Evolutionary conservation across 2,329 filamentous ascomycete genomes (phyloP).

Genomic region (Colletotrichum graminicola): DNA sequence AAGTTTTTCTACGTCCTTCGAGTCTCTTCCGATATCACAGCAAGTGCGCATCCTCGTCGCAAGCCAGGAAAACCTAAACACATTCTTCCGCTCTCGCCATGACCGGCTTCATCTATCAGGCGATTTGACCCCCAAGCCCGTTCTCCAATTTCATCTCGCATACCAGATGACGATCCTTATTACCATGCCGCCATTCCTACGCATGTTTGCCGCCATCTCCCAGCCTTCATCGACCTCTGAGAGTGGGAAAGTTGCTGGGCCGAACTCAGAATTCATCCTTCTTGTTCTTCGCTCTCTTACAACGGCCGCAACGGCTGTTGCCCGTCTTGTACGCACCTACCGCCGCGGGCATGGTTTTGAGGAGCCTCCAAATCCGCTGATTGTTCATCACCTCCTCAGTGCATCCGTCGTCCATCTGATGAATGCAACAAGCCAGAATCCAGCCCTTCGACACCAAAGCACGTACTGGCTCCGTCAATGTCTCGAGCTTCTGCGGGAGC

Average conservation of each 20-base stretch:
- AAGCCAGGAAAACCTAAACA: conserved; percentile 41
- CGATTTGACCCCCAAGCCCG: conserved; percentile 34
- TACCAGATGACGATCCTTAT: conserved; percentile 43
- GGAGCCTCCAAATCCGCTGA: conserved; percentile 37
- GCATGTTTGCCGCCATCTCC: conserved; percentile 38
- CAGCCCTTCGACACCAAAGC: conserved; percentile 38
- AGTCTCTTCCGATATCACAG: conserved; percentile 40
- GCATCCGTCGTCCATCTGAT: conserved; percentile 42
- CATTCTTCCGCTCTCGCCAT: conserved; percentile 39
- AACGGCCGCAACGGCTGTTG: conserved; percentile 35
- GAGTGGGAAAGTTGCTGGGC: neutral
- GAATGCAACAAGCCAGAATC: conserved; percentile 39
- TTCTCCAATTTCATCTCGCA: conserved; percentile 41
- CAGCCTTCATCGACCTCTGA: neutral
- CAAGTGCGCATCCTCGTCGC: conserved; percentile 40
- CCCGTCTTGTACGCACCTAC: conserved; percentile 37
- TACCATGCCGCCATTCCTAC: conserved; percentile 41
- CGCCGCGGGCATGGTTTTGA: conserved; percentile 36
- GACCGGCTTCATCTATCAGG: conserved; percentile 34
- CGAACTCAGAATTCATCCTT: conserved; percentile 35
- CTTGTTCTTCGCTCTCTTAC: conserved; percentile 41
- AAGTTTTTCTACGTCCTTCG: conserved; percentile 41
- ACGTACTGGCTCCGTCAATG: conserved; percentile 41
- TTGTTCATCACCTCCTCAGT: conserved; percentile 43
- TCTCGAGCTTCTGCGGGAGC: conserved; percentile 34